Evolutionary conservation across 2,329 filamentous ascomycete genomes (phyloP), one percentile per base, ranked within the genome.

Genomic region (Torrubiellomyces zombiae): DNA sequence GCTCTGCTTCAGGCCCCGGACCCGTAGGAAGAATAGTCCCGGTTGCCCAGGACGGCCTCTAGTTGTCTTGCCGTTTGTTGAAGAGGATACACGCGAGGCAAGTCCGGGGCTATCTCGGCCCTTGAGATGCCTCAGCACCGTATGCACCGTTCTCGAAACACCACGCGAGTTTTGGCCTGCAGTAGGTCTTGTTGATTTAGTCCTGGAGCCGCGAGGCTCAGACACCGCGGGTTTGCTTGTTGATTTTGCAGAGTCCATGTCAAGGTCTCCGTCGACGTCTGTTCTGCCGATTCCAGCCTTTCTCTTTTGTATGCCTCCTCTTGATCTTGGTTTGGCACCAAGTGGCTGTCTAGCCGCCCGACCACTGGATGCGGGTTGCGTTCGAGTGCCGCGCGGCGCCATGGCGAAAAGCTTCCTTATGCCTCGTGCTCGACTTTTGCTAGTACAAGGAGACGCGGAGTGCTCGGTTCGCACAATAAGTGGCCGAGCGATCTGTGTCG

Each of bases 1-100:
- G 54, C 75, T 82, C 21, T 66, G 51, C 40, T 65, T 70, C 40
- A 80, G 59, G 14, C 77, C 77, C 33, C 57, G 55, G 13, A 85
- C 54, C 29, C 54, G 56, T 19, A 71, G 36, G 30, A 44, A 49
- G 4, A 35, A 37, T 18, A 54, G 27, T 14, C 35, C 36, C 16
- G 38, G 25, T 19, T 30, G 31, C 18, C 36, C 36, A 14, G 32
- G 35, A 20, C 40, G 37, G 16, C 33, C 32, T 23, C 34, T 46
- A 14, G 26, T 35, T 9, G 31, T 27, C 27, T 34, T 42, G n/a
- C 39, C 39, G 17, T 34, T 34, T 7, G 37, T 36, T 10, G 39
- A 28, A 29, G 28, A 49, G 26, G 39, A 51, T 35, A 48, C 44
- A 21, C 49, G 49, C 6, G 51, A 46, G 6, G 45, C 40, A 9